These are phyloP conservation scores for Aspergillus versicolor DNA, from an alignment of 2,329 filamentous ascomycete genomes.

Conservation along the genomic window DNA sequence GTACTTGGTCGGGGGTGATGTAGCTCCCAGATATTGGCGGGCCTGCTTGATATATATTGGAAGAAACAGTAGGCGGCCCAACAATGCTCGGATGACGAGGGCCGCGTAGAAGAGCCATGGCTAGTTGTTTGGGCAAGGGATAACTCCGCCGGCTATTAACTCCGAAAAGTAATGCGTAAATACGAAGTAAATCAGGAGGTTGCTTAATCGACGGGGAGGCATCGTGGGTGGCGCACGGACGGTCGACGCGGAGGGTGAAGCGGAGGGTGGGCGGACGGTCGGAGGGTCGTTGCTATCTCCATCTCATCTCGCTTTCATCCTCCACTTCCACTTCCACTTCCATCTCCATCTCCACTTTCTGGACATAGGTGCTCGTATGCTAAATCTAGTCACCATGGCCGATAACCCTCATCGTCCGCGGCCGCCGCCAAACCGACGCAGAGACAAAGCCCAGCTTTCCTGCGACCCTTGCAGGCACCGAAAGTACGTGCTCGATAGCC, in stretches of 20 bases:
- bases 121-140: neutral
- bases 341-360: too few relatives aligned
- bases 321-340: too few relatives aligned
- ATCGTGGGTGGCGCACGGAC: neutral
- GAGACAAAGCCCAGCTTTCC: conserved; percentile 1
- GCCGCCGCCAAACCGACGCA: neutral
- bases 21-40: neutral
- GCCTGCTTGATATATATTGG: neutral
- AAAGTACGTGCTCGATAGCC: neutral
- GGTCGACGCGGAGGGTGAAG: neutral
- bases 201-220: too few relatives aligned
- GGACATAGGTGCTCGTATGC: too few relatives aligned
- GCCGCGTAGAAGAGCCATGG: neutral
- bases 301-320: neutral
- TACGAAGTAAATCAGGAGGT: too few relatives aligned
- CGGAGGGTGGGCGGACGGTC: neutral
- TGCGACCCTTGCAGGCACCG: neutral
- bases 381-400: neutral
- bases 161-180: neutral
- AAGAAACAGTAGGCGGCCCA: neutral
- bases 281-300: neutral
- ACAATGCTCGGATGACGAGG: neutral
- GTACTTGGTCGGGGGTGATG: neutral
- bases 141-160: neutral
- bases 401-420: neutral